These are phyloP conservation scores for Stachybotrys echinatus DNA, from an alignment of 2,329 filamentous ascomycete genomes.

Conservation along the genomic window DNA sequence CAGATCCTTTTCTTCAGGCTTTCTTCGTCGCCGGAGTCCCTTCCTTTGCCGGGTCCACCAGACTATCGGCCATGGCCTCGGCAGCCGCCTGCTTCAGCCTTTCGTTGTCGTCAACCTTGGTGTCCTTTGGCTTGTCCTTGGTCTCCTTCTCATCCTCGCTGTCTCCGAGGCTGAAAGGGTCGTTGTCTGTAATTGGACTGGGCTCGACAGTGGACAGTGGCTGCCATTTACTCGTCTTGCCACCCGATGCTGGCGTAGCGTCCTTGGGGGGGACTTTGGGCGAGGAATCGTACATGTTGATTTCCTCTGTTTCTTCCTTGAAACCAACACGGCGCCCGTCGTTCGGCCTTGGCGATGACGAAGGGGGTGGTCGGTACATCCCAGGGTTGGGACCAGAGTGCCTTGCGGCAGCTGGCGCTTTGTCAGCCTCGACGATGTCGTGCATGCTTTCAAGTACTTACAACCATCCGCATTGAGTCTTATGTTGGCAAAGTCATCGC, in stretches of 20 bases:
- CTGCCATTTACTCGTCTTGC: slow-evolving; percentile 93
- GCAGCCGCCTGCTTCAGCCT: slow-evolving; percentile 61
- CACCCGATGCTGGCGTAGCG: slow-evolving; percentile 35
- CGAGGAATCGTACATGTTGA: slow-evolving; percentile 66
- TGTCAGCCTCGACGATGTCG: slow-evolving; percentile 11
- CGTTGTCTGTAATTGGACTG: slow-evolving; percentile 79
- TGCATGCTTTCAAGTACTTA: slow-evolving; percentile 28
- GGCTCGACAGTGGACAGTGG: slow-evolving; percentile 79
- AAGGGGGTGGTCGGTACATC: slow-evolving; percentile 66
- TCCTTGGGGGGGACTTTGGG: slow-evolving; percentile 51
- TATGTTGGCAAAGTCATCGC: slow-evolving; percentile 80
- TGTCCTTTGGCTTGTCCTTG: slow-evolving; percentile 49
- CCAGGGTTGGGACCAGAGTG: slow-evolving; percentile 57
- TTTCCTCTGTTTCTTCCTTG: slow-evolving; percentile 67
- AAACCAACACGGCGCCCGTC: slow-evolving; percentile 52
- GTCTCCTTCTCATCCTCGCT: slow-evolving; percentile 83
- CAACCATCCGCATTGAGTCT: slow-evolving; percentile 58
- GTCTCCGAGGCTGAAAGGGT: slow-evolving; percentile 94
- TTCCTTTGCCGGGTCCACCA: slow-evolving; percentile 36
- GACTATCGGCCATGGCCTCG: slow-evolving; percentile 53
- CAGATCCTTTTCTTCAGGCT: background rate
- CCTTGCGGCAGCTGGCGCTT: background rate
- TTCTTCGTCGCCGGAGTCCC: slow-evolving; percentile 27
- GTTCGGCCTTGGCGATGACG: slow-evolving; percentile 43
- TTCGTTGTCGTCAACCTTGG: slow-evolving; percentile 53